phyloP scores from a whole-genome alignment of 2,329 filamentous ascomycete genomes.

The Nannizzia gypsea region DNA sequence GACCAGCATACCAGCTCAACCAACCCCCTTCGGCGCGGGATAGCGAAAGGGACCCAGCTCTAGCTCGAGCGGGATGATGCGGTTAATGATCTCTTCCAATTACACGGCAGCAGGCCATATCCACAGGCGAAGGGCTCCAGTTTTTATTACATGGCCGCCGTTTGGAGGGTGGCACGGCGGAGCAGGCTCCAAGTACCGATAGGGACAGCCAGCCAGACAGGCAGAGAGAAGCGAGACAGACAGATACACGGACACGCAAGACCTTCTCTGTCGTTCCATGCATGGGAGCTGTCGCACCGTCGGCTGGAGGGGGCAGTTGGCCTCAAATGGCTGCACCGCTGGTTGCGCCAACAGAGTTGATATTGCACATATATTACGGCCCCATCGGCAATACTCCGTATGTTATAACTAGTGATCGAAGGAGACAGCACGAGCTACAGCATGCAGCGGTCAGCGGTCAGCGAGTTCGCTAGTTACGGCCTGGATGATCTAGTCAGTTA shows the following conservation, averaged over 20 bases:
- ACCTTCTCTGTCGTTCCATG: not conserved
- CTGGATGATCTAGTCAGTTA: not conserved
- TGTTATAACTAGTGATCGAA: not conserved
- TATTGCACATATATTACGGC: not conserved
- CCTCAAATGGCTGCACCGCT: not conserved
- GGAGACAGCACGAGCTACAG: not conserved
- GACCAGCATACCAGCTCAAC: not conserved
- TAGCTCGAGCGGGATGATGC: not conserved
- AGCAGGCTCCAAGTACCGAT: not conserved
- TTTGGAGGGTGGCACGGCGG: not conserved
- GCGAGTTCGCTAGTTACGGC: too few relatives aligned
- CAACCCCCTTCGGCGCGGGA: not conserved
- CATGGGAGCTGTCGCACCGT: not conserved
- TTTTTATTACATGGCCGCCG: not conserved
- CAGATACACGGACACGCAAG: too few relatives aligned
- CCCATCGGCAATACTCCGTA: not conserved
- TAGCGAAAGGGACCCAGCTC: not conserved
- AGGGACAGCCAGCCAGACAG: not conserved
- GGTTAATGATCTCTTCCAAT: not conserved
- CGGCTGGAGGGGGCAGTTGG: not conserved
- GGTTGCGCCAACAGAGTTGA: not conserved
- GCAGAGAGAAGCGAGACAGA: not conserved
- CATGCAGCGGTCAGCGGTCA: not conserved
- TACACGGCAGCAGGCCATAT: not conserved
- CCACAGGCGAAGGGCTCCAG: not conserved